These are phyloP conservation scores for Cystobasidium ongulense DNA, from an alignment of 768 basidiomycete species.

Conservation along the genomic window DNA sequence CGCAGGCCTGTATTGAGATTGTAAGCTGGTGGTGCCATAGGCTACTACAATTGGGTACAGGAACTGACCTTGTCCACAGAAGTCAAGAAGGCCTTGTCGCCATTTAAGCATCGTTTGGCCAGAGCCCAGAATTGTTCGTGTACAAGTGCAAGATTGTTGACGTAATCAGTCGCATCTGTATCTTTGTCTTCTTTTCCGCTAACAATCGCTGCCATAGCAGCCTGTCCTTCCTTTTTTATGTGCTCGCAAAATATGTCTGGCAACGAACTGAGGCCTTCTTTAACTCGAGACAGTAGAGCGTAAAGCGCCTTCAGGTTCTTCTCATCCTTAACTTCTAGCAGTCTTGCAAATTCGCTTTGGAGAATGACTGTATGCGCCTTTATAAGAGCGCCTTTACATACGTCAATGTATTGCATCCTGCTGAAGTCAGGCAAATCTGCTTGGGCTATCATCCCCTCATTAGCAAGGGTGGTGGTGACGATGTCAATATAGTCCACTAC, in stretches of 20 bases:
- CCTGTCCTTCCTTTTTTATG: constrained; percentile 79
- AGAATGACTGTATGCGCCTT: constrained; percentile 71
- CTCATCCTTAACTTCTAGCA: constrained; percentile 86
- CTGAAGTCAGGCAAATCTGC: too few relatives aligned
- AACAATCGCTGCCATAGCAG: constrained; percentile 64
- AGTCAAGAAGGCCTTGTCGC: constrained; percentile 85
- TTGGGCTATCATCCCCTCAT: too few relatives aligned
- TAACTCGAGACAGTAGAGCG: constrained; percentile 73
- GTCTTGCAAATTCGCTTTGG: constrained; percentile 82
- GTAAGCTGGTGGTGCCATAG: too few relatives aligned
- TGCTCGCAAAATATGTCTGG: constrained; percentile 89
- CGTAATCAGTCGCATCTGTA: constrained; percentile 82
- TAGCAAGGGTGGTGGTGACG: too few relatives aligned
- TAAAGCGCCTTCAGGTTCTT: constrained; percentile 95
- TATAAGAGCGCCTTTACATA: constrained; percentile 84
- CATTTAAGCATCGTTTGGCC: constrained; percentile 75
- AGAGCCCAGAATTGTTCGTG: constrained; percentile 85
- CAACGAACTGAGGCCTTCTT: constrained; percentile 78
- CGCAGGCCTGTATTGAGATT: constrained; percentile 58
- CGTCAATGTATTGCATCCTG: constrained; percentile 47
- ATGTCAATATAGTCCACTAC: too few relatives aligned
- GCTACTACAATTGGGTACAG: not conserved
- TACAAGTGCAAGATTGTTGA: constrained; percentile 81
- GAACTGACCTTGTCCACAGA: constrained; percentile 59
- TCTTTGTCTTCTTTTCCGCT: constrained; percentile 54